Base-by-base conservation (phyloP, 345 rosid species). In the Cochlearia excelsa region DNA sequence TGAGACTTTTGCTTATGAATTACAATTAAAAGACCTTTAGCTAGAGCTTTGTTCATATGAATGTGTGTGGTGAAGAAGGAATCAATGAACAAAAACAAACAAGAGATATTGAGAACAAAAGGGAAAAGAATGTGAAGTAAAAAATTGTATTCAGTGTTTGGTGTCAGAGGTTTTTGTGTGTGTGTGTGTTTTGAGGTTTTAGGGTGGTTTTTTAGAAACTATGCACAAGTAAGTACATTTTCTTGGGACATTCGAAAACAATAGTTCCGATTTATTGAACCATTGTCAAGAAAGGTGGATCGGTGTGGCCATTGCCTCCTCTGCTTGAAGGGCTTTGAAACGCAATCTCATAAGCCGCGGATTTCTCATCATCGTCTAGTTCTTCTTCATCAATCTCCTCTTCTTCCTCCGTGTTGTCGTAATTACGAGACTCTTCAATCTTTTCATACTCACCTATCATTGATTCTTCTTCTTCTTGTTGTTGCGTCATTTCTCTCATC, bases 401-500 rank as follows among this genome's bases (percentile, higher is more conserved):
- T 16, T 16, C 82, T 3, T 67, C 78, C 3, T 66, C 81, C 57
- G 65, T 53, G 34, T 65, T 60, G n/a, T 72, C 56, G 9, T 78
- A 81, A 7, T 80, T 68, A 26, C 76, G 78, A 10, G 54, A 66
- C 54, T 70, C 82, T 26, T 70, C 84, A 35, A 79, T 62, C 73
- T 78, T 81, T 5, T 74, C 80, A 59, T 70, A 73, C 34, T 72
- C 83, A 66, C 78, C 78, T 62, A 73, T 74, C 75, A 73, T 49
- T 61, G 81, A 65, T 5, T 62, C 66, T 16, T 16, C 23, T 16
- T 16, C 0, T 16, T 16, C 0, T 9, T 68, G 71, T 27, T 59
- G 66, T 40, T 65, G 65, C 49, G 71, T 78, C 78, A 80, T 54
- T 77, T 82, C 84, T 75, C 78, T 82, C 85, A 82, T 82, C 85